Evolutionary conservation across 495 filamentous ascomycete species (phyloP).

Genomic region (Lentithecium fluviatile): DNA sequence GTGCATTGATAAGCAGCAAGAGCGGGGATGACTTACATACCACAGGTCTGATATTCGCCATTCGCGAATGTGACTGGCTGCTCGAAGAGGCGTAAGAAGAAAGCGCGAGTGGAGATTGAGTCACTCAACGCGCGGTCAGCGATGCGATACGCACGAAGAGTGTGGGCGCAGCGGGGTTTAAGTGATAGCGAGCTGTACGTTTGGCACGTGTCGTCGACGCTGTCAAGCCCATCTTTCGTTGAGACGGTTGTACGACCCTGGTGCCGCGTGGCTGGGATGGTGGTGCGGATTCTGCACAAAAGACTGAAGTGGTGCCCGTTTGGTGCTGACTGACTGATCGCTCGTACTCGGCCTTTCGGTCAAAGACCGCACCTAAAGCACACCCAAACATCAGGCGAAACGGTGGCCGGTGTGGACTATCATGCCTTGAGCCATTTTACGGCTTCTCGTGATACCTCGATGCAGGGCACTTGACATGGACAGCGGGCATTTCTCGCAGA

Average conservation of each 20-base stretch:
- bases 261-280: conserved; percentile 3
- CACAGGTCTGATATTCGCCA: conserved; percentile 6
- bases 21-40: conserved; percentile 21
- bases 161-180: background rate
- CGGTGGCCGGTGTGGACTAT: background rate
- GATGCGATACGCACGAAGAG: background rate
- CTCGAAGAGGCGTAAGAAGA: background rate
- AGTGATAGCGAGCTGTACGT: background rate
- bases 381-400: background rate
- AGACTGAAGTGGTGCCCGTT: background rate
- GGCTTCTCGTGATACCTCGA: background rate
- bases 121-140: conserved; percentile 17
- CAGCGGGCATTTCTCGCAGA: background rate
- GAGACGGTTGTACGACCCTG: background rate
- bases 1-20: conserved; percentile 28
- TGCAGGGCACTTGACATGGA: conserved; percentile 3
- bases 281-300: background rate
- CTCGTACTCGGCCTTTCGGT: conserved; percentile 18
- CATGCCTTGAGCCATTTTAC: conserved; percentile 30
- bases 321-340: background rate
- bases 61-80: conserved; percentile 6
- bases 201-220: too few relatives aligned
- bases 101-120: conserved; percentile 11
- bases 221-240: too few relatives aligned
- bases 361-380: background rate